Evolutionary conservation across 2,329 filamentous ascomycete genomes (phyloP).

Genomic region (Fusarium anthophilum): DNA sequence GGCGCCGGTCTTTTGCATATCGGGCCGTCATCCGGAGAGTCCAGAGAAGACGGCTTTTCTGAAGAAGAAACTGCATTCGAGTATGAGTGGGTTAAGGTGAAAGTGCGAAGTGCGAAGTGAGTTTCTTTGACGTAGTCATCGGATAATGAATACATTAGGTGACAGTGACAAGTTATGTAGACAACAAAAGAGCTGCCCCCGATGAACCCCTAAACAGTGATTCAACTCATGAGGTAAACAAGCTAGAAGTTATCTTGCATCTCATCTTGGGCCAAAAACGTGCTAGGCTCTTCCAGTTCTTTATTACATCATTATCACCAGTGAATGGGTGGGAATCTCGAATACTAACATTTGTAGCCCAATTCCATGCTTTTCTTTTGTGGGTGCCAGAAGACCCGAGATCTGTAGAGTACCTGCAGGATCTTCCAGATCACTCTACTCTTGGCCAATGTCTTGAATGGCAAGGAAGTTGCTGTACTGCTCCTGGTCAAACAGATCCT

Average conservation of each 20-base stretch:
- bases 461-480: too few relatives aligned
- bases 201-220: background rate
- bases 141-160: background rate
- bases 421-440: background rate
- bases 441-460: background rate
- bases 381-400: background rate
- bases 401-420: background rate
- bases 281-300: background rate
- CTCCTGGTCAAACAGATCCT: background rate
- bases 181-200: background rate
- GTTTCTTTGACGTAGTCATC: too few relatives aligned
- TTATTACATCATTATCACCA: background rate
- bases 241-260: background rate
- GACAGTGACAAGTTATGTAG: background rate
- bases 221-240: background rate
- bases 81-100: too few relatives aligned
- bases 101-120: too few relatives aligned
- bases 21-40: background rate
- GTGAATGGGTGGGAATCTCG: background rate
- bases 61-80: too few relatives aligned
- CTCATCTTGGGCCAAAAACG: background rate
- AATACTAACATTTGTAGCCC: background rate
- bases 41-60: background rate
- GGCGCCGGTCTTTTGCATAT: background rate
- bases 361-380: background rate